Conservation (phyloP, 768 basidiomycete genomes). For the Tylopilus subfusipes region DNA sequence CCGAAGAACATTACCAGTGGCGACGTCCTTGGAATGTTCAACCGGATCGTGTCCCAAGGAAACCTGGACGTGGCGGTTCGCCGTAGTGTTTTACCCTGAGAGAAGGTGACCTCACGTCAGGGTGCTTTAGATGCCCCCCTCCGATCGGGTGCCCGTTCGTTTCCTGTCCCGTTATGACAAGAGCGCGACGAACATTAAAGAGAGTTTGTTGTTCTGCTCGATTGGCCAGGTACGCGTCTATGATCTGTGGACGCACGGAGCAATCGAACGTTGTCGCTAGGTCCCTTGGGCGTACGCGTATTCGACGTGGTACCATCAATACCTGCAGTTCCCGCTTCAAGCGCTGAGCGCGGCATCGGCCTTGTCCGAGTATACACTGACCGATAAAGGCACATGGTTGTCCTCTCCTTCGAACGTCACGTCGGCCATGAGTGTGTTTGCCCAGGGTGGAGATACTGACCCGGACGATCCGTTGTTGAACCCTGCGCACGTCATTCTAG, state of each 20-base stretch:
- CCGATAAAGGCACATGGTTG: slow-evolving; percentile 49
- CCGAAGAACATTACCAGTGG: slow-evolving; percentile 29
- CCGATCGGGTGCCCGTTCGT: slow-evolving; percentile 36
- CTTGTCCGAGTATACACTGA: slow-evolving; percentile 51
- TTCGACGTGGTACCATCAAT: slow-evolving; percentile 60
- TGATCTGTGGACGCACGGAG: neutral
- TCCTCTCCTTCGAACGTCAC: slow-evolving; percentile 36
- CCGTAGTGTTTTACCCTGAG: neutral
- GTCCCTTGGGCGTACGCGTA: slow-evolving; percentile 53
- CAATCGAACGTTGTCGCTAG: slow-evolving; percentile 22
- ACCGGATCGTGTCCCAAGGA: slow-evolving; percentile 42
- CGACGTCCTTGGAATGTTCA: slow-evolving; percentile 42
- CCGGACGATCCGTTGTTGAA: slow-evolving; percentile 43
- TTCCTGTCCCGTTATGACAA: slow-evolving; percentile 58
- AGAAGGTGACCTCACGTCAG: neutral
- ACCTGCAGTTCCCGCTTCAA: slow-evolving; percentile 49
- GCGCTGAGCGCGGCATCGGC: slow-evolving; percentile 46
- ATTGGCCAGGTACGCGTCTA: slow-evolving; percentile 43
- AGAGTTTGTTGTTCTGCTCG: slow-evolving; percentile 44
- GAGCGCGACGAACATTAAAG: slow-evolving; percentile 58
- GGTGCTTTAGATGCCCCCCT: slow-evolving; percentile 25
- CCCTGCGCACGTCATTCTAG: slow-evolving; percentile 44
- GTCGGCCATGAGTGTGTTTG: slow-evolving; percentile 36
- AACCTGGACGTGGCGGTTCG: slow-evolving; percentile 41
- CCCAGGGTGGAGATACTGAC: slow-evolving; percentile 38